Base-by-base conservation (phyloP, 2,329 filamentous ascomycete genomes). In the Plectosphaerella sp. region DNA sequence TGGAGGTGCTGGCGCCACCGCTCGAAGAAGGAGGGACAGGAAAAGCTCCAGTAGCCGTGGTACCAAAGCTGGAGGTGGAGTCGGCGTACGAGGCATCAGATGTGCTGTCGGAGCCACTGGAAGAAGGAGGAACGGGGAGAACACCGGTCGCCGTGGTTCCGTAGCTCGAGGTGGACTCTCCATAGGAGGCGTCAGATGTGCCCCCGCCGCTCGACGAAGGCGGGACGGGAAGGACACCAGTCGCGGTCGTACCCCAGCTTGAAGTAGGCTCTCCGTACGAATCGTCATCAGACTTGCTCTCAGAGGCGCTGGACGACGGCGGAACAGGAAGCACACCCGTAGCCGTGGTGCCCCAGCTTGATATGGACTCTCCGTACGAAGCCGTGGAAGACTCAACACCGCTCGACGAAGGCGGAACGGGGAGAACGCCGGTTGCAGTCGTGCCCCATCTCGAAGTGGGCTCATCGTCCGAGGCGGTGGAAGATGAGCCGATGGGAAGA, bases 401-500 rank as follows among this genome's bases (percentile, higher is more conserved):
- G 22, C 22, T 22, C 22, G 22, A 22, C 3, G 22, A 22, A 22
- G 22, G 22, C 22, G 22, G 22, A 22, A 22, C 22, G 5, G 22
- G 22, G 22, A 22, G 22, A 5, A 22, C 22, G 22, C 3, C 22
- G 22, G 22, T 22, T 5, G 22, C 22, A 22, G 22, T 22, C 22
- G 22, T 22, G 5, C 22, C 22, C 22, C 22, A 22, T 3, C 22
- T 22, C 22, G 22, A 22, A 5, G 22, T 22, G 22, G 22, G 5
- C 3, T 22, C 22, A 5, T 22, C 22, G 22, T 22, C 3, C 22
- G 22, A 22, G 5, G 47, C 24, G 3, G 53, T 36, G n/a, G 46
- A 49, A 18, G 47, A 45, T 10, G 54, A 48, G 6, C 35, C 45
- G 41, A 49, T 55, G 8, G 55, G 55, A 8, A 51, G 47, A 14